These are phyloP conservation scores for Plasmodium gonderi DNA, from an alignment of 169 alveolate genomes.

Conservation along the genomic window DNA sequence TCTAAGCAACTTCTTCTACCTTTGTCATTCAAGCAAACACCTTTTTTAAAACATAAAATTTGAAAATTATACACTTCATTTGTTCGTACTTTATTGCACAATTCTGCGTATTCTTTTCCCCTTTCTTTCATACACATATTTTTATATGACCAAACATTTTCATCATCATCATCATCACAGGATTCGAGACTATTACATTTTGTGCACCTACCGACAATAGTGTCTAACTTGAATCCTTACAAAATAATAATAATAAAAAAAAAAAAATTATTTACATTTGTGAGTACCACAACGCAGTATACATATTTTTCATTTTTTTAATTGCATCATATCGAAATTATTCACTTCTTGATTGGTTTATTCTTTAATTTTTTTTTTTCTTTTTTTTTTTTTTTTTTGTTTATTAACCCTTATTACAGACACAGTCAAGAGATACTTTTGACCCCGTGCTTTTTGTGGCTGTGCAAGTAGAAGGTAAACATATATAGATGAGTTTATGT, in stretches of 20 bases:
- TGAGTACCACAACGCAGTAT: background rate
- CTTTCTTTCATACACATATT: conserved; percentile 46
- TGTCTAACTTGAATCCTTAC: conserved; percentile 35
- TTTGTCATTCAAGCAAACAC: conserved; percentile 33
- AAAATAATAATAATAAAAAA: conserved; percentile 16
- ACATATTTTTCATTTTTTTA: background rate
- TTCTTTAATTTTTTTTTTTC: background rate
- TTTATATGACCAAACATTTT: conserved; percentile 35
- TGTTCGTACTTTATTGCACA: conserved; percentile 6
- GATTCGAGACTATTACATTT: conserved; percentile 22
- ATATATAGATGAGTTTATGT: background rate
- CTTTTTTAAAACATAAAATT: conserved; percentile 44
- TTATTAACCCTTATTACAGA: conserved; percentile 48
- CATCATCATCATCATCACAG: conserved; percentile 26
- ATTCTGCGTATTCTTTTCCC: conserved; percentile 13
- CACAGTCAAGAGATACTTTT: conserved; percentile 13
- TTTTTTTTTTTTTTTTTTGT: conserved; percentile 6
- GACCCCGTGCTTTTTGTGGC: conserved; percentile 49
- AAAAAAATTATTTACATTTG: background rate
- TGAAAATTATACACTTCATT: conserved; percentile 28
- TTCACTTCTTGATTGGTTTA: background rate
- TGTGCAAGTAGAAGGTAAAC: conserved; percentile 3
- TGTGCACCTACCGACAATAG: background rate
- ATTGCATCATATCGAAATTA: background rate
- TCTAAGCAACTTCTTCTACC: conserved; percentile 26